Conservation (phyloP, 768 basidiomycete genomes). For the Dioszegia crocea region DNA sequence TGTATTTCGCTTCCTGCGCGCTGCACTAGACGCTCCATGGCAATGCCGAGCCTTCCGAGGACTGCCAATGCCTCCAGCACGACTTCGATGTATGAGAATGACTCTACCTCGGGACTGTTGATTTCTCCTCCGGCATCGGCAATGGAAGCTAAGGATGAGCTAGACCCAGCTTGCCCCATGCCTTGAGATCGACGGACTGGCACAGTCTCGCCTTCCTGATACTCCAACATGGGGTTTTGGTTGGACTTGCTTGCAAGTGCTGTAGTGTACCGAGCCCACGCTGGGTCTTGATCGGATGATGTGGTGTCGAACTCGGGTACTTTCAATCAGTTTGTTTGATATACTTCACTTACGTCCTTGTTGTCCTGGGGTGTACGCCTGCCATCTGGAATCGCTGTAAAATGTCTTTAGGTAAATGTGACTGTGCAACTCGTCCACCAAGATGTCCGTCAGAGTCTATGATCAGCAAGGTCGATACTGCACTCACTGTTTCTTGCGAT, state of each 20-base stretch:
- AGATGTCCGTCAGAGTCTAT: slow-evolving; percentile 83
- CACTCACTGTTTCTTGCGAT: slow-evolving; percentile 76
- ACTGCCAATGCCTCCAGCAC: slow-evolving; percentile 88
- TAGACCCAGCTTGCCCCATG: slow-evolving; percentile 32
- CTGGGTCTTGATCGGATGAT: slow-evolving; percentile 30
- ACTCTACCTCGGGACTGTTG: slow-evolving; percentile 81
- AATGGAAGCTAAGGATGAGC: slow-evolving; percentile 20
- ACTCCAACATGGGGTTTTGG: slow-evolving; percentile 48
- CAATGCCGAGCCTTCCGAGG: slow-evolving; percentile 78
- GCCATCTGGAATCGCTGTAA: slow-evolving; percentile 93
- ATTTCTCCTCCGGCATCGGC: slow-evolving; percentile 3
- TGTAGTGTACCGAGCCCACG: slow-evolving; percentile 48
- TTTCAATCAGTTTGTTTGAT: background rate
- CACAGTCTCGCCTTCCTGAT: slow-evolving; percentile 33
- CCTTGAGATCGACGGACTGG: slow-evolving; percentile 5
- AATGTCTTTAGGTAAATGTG: slow-evolving; percentile 97
- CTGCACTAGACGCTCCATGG: slow-evolving; percentile 76
- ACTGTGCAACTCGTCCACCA: slow-evolving; percentile 90
- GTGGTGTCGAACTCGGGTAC: background rate
- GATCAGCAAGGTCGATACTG: background rate
- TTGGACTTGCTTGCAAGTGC: slow-evolving; percentile 46
- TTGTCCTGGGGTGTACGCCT: slow-evolving; percentile 74
- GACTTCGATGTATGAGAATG: slow-evolving; percentile 87
- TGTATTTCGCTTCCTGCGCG: slow-evolving; percentile 79
- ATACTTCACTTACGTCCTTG: slow-evolving; percentile 29